Conservation (phyloP, 2,329 filamentous ascomycete species). For the Alternaria sp. region DNA sequence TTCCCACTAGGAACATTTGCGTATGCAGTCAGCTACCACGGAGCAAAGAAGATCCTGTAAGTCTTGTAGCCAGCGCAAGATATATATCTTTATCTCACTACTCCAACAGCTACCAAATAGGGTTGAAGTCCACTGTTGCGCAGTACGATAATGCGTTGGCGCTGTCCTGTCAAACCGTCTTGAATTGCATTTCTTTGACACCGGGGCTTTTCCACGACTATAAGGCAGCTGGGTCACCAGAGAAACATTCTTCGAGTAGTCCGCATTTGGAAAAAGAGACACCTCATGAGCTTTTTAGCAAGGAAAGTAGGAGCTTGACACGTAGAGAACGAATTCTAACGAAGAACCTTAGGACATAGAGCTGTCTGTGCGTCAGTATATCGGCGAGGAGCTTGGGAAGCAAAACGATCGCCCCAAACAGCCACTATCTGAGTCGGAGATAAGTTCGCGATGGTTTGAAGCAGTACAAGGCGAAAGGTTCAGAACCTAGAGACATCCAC, state of each 20-base stretch:
- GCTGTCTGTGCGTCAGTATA: background rate
- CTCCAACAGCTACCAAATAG: too few species aligned
- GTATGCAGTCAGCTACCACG: too few species aligned
- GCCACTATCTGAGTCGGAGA: background rate
- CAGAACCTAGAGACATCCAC: background rate
- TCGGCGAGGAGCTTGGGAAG: background rate
- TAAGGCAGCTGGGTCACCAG: background rate
- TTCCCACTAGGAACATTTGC: too few species aligned
- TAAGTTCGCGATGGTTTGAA: background rate
- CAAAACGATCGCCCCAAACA: background rate
- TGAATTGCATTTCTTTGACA: background rate
- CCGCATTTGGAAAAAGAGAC: background rate
- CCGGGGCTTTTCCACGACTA: background rate
- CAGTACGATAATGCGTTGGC: too few species aligned
- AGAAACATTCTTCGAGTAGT: background rate
- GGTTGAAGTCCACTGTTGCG: too few species aligned
- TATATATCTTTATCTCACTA: too few species aligned
- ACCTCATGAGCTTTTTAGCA: background rate
- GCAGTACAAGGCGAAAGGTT: background rate
- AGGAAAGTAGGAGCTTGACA: background rate
- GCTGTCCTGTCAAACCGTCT: background rate
- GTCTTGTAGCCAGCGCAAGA: too few species aligned
- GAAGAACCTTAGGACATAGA: background rate
- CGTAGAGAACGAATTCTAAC: background rate
- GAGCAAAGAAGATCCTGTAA: too few species aligned